Evolutionary conservation across 2,329 filamentous ascomycete species (phyloP).

Genomic region (Chaetomiaceae sp.): DNA sequence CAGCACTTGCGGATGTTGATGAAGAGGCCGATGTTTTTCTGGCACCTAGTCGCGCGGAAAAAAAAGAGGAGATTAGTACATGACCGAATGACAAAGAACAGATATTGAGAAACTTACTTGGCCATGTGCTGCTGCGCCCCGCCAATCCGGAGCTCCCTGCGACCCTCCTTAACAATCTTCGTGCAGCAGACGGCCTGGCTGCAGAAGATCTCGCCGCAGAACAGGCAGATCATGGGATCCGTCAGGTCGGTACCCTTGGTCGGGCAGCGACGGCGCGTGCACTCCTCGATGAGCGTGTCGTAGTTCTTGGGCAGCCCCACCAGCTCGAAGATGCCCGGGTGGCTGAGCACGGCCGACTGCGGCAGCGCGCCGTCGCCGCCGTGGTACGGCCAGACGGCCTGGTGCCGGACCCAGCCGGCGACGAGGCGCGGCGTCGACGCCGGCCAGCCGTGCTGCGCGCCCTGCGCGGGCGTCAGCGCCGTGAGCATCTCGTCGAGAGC

Average conservation of each 20-base stretch:
- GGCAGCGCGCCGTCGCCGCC: constrained; percentile 25
- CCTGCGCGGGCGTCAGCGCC: constrained; percentile 42
- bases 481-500: constrained; percentile 72
- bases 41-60: constrained; percentile 65
- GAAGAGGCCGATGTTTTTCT: constrained; percentile 84
- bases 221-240: constrained; percentile 86
- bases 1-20: constrained; percentile 96
- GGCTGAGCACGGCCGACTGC: constrained; percentile 51
- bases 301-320: constrained; percentile 89
- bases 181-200: constrained; percentile 90
- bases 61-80: too few species aligned
- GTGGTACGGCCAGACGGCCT: constrained; percentile 36
- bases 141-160: constrained; percentile 50
- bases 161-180: constrained; percentile 47
- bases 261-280: constrained; percentile 74
- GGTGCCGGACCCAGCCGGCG: constrained; percentile 68
- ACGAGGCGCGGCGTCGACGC: constrained; percentile 41
- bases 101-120: constrained; percentile 64
- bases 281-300: constrained; percentile 87
- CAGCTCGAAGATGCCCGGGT: constrained; percentile 90
- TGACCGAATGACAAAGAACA: too few species aligned
- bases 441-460: constrained; percentile 44
- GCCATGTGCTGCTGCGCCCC: constrained; percentile 87
- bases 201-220: constrained; percentile 96
- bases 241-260: constrained; percentile 86